Percentiles rank a stretch among this genome's conserved stretches.
phyloP scores from a whole-genome alignment of 2,329 filamentous ascomycete genomes.

The Chaetomium globosum region DNA sequence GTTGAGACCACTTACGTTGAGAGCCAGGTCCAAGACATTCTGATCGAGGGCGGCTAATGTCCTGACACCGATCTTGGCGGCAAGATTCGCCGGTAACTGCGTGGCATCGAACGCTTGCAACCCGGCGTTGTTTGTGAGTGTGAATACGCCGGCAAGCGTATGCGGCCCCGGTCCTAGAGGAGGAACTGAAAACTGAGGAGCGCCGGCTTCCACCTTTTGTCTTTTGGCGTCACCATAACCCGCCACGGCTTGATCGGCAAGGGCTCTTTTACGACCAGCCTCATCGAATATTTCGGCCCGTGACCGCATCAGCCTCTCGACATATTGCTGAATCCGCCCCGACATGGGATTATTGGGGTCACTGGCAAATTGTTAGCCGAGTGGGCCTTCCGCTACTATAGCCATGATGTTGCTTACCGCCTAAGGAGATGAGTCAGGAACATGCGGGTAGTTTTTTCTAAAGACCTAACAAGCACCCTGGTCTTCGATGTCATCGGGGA shows the following conservation, averaged over 20 bases:
- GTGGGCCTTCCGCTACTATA: neutral
- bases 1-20: conserved; percentile 59
- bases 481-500: conserved; percentile 75
- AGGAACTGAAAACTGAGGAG: conserved; percentile 58
- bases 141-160: conserved; percentile 82
- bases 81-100: conserved; percentile 71
- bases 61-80: conserved; percentile 79
- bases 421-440: conserved; percentile 82
- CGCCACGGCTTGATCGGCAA: conserved; percentile 68
- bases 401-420: conserved; percentile 53
- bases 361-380: conserved; percentile 50
- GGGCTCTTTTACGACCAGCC: conserved; percentile 72
- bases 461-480: conserved; percentile 84
- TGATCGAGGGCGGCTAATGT: conserved; percentile 73
- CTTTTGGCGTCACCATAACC: conserved; percentile 82
- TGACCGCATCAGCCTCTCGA: conserved; percentile 79
- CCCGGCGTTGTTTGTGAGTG: conserved; percentile 73
- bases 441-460: conserved; percentile 89
- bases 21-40: conserved; percentile 68
- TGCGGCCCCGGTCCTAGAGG: conserved; percentile 75
- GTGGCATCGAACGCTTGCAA: conserved; percentile 82
- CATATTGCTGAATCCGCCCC: conserved; percentile 80
- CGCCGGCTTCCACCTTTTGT: conserved; percentile 65
- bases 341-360: conserved; percentile 77
- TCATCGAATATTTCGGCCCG: conserved; percentile 81